phyloP scores from a whole-genome alignment of 208 protist genomes.

The Trypanosoma platydactyli region DNA sequence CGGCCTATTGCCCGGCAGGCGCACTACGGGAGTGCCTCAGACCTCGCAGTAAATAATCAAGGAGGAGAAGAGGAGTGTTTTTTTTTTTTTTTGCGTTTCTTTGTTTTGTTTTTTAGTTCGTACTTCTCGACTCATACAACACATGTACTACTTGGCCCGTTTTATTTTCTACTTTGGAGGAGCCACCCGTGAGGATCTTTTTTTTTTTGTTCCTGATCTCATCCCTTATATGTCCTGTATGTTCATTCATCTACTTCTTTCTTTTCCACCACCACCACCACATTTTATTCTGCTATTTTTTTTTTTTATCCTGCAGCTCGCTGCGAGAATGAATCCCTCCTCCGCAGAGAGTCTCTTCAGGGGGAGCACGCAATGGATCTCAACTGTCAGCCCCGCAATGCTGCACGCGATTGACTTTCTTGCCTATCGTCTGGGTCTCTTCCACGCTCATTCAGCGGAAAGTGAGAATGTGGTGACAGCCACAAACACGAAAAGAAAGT shows the following conservation, averaged over 20 bases:
- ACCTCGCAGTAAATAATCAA: too few species aligned
- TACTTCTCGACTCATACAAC: background rate
- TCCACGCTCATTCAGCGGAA: background rate
- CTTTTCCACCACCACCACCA: background rate
- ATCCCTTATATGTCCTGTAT: background rate
- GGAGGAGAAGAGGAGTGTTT: too few species aligned
- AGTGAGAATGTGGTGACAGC: background rate
- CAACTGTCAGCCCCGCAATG: constrained; percentile 17
- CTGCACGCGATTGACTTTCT: constrained; percentile 33
- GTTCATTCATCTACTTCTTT: background rate
- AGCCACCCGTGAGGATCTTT: background rate
- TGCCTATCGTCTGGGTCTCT: constrained; percentile 32
- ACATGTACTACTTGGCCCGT: background rate
- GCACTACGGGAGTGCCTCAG: too few species aligned
- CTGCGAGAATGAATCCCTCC: constrained; percentile 8
- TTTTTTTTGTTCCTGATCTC: constrained; percentile 6
- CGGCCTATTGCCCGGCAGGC: too few species aligned
- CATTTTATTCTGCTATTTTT: constrained; percentile 6
- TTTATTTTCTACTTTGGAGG: background rate
- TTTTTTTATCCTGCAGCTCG: constrained; percentile 1
- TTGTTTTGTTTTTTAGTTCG: too few species aligned
- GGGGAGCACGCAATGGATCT: constrained; percentile 20
- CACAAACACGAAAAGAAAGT: constrained; percentile 4
- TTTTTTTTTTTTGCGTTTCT: too few species aligned
- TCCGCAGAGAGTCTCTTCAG: background rate